Base-by-base conservation (phyloP, 306 rosid genomes). In the Vigna unguiculata region DNA sequence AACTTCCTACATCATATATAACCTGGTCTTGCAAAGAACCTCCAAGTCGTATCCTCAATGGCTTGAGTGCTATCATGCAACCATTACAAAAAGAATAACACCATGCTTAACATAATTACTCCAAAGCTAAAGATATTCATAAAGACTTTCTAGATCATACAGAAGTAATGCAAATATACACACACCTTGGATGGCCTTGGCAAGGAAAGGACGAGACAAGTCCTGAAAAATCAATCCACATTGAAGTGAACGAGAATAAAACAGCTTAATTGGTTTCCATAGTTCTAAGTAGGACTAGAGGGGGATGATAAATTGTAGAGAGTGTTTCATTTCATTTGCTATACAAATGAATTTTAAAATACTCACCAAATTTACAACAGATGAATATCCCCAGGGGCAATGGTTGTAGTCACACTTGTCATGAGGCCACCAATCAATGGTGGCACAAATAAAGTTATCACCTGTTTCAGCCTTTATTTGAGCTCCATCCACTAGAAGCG, bases 351-450 rank as follows among this genome's bases (percentile, higher is more conserved):
- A 71, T 60, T 61, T 49, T 34, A 13, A 57, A 68, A 66, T 38
- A 69, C 90, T 76, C 68, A 95, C 99, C 96, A 95, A 72, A 80
- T 92, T 95, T 63, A 32, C 83, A 10, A 81, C 91, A 19, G 97
- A 95, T 9, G 99, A 79, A 73, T 88, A 79, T 66, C 91, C 97
- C 99, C 99, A 95, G 11, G 97, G 92, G 80, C 97, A 95, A 30
- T 87, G 92, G 83, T 78, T 84, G 83, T 95, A 92, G 72, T 91
- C 81, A 5, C 99, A 95, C 83, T 95, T 95, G 71, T 91, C 95
- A 72, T 87, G 91, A 68, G 91, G 93, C 99, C 99, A 95, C 99
- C 97, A 95, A 89, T 95, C 99, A 81, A 95, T 74, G 73, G 99
- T 95, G 34, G 99, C 97, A 86, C 99, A 95, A 36, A 95, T 77